Percentiles rank a stretch among this genome's conserved stretches.
These are phyloP conservation scores for Penicillium sp. DNA, from an alignment of 2,329 filamentous ascomycete genomes.

Conservation along the genomic window DNA sequence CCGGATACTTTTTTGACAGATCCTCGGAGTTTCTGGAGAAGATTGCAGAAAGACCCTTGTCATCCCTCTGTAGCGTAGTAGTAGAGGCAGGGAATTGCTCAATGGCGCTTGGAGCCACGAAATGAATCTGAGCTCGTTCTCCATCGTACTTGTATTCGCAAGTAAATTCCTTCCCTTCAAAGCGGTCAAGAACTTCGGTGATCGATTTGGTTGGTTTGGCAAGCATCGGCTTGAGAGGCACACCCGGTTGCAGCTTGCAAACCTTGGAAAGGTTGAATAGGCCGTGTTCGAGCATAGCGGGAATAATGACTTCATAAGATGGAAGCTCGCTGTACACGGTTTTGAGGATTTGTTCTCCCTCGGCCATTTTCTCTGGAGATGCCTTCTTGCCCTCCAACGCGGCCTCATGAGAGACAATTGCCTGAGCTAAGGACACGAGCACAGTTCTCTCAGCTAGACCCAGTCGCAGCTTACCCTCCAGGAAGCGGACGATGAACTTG, in stretches of 20 bases:
- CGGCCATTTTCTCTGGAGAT: slow-evolving; percentile 72
- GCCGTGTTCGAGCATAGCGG: slow-evolving; percentile 81
- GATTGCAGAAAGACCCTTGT: slow-evolving; percentile 77
- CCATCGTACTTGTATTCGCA: slow-evolving; percentile 99
- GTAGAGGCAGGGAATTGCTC: slow-evolving; percentile 66
- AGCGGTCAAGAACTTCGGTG: slow-evolving; percentile 93
- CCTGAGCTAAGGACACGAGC: slow-evolving; percentile 84
- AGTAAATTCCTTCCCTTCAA: slow-evolving; percentile 92
- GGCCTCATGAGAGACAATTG: slow-evolving; percentile 80
- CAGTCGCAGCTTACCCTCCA: slow-evolving; percentile 90
- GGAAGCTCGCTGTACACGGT: slow-evolving; percentile 91
- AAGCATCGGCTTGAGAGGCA: slow-evolving; percentile 97
- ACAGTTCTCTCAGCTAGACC: slow-evolving; percentile 92
- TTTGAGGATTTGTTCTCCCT: slow-evolving; percentile 84
- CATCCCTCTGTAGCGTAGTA: slow-evolving; percentile 64
- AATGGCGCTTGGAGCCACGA: slow-evolving; percentile 77
- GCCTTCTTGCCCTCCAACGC: slow-evolving; percentile 65
- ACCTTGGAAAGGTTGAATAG: slow-evolving; percentile 78
- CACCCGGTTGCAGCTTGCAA: slow-evolving; percentile 89
- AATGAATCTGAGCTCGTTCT: slow-evolving; percentile 97
- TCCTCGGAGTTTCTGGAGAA: slow-evolving; percentile 98
- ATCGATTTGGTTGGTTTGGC: slow-evolving; percentile 98
- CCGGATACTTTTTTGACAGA: slow-evolving; percentile 94
- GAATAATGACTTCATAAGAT: slow-evolving; percentile 92
- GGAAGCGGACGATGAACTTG: slow-evolving; percentile 87